Conservation (phyloP, 768 basidiomycete genomes). For the Leccinellum albellum region DNA sequence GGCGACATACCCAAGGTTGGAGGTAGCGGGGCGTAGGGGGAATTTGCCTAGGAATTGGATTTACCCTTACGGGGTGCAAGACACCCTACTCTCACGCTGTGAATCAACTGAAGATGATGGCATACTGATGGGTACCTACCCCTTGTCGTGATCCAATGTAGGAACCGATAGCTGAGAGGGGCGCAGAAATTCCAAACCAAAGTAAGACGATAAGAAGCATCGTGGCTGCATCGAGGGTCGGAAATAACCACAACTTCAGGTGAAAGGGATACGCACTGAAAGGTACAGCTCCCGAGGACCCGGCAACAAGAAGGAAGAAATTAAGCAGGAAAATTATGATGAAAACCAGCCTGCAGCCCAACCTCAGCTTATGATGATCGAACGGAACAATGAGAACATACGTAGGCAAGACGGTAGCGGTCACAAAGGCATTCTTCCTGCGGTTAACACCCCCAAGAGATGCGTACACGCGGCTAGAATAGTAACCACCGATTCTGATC, state of each 20-base stretch:
- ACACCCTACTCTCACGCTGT: slow-evolving; percentile 46
- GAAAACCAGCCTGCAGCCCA: slow-evolving; percentile 65
- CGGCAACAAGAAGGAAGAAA: slow-evolving; percentile 78
- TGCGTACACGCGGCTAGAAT: slow-evolving; percentile 77
- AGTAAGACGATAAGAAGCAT: slow-evolving; percentile 79
- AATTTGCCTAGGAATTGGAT: slow-evolving; percentile 94
- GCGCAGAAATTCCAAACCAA: slow-evolving; percentile 94
- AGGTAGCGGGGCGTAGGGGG: slow-evolving; percentile 86
- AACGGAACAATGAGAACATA: slow-evolving; percentile 34
- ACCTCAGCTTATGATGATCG: slow-evolving; percentile 3
- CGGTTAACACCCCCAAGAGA: slow-evolving; percentile 71
- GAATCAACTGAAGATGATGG: not conserved
- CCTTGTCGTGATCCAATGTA: slow-evolving; percentile 87
- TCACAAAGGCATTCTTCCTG: slow-evolving; percentile 80
- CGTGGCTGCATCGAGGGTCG: slow-evolving; percentile 48
- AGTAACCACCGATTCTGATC: slow-evolving; percentile 79
- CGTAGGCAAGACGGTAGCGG: slow-evolving; percentile 87
- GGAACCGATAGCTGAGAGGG: slow-evolving; percentile 80
- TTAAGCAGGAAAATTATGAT: slow-evolving; percentile 85
- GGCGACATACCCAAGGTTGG: slow-evolving; percentile 61
- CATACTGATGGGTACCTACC: slow-evolving; percentile 43
- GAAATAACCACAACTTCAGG: not conserved
- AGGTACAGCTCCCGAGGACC: slow-evolving; percentile 93
- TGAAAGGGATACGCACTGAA: slow-evolving; percentile 58
- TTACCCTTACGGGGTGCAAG: slow-evolving; percentile 82